Evolutionary conservation across 768 basidiomycete species (phyloP), one percentile per base, ranked within the genome.

Genomic region (Leccinum subgranulosum): DNA sequence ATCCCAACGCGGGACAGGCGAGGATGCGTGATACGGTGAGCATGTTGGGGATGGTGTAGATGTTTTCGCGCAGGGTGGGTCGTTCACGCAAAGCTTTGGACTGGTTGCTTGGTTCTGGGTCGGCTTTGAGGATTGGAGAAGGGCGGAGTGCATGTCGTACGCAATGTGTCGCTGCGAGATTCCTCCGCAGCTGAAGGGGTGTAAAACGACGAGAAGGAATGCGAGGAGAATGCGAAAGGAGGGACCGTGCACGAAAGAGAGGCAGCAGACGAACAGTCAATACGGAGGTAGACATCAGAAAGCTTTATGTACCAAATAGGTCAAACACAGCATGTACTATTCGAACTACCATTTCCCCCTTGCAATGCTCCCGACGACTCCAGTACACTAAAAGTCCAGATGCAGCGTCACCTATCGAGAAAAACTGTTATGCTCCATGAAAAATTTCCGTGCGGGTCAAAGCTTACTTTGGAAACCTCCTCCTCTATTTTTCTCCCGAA

Each of bases 11-110:
- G 10, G 97, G 97, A 69, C 94, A 97, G 0, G 96, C 84, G 15
- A 85, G 64, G 64, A 99, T 95, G 47, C 97, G 83, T 2, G 93
- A 94, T 23, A 86, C 66, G 1, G 97, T 98, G 43, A 99, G 77
- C 6, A 92, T 67, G 69, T 99, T 99, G 0, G 97, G 97, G 33
- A 96, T 63, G 1, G 97, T 99, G 76, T 97, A 98, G 58, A 94
- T 92, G 68, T 96, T 92, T 72, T 96, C 94, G 62, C 82, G 80
- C 10, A 80, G 63, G n/a, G 71, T 66, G 9, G 66, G 69, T 53
- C 77, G 78, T 51, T 58, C 58, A 50, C 41, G 56, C 31, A 58
- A 12, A 28, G 57, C 48, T 19, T 57, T 10, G 49, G 53, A 28
- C 28, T 58, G 39, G 50, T 53, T 55, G 28, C 55, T 55, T n/a